Percentiles rank a stretch among this genome's conserved stretches.
Evolutionary conservation across 2,329 filamentous ascomycete genomes (phyloP).

Genomic region (Cryphonectria parasitica): DNA sequence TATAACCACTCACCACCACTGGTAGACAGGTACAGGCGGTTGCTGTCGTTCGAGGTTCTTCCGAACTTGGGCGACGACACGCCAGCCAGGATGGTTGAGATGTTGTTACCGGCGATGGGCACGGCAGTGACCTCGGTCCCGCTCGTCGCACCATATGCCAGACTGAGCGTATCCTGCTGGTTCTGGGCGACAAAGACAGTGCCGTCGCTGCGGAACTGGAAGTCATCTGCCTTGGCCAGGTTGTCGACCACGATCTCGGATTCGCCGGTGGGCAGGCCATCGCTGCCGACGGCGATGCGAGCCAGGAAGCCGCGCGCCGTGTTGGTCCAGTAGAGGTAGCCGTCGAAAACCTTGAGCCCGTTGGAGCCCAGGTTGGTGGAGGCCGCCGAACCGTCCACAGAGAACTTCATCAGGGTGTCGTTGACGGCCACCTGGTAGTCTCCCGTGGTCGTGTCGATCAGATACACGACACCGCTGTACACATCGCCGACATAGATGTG

Average conservation of each 20-base stretch:
- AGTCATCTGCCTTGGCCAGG: conserved; percentile 19
- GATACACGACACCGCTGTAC: conserved; percentile 34
- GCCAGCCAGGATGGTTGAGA: conserved; percentile 18
- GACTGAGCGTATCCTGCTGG: conserved; percentile 17
- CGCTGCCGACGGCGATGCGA: conserved; percentile 4
- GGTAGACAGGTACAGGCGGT: conserved; percentile 21
- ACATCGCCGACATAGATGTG: conserved; percentile 37
- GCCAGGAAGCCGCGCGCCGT: conserved; percentile 24
- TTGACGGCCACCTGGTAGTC: conserved; percentile 31
- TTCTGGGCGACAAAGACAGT: conserved; percentile 18
- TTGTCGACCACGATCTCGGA: conserved; percentile 10
- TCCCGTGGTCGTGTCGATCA: conserved; percentile 34
- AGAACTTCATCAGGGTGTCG: conserved; percentile 33
- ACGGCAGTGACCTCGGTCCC: neutral
- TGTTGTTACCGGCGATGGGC: conserved; percentile 15
- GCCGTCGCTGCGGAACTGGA: conserved; percentile 15
- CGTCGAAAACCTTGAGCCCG: conserved; percentile 35
- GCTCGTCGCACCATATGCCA: neutral
- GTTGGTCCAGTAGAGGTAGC: conserved; percentile 38
- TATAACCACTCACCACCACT: conserved; percentile 17
- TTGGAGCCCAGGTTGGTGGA: conserved; percentile 34
- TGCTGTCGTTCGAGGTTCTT: conserved; percentile 13
- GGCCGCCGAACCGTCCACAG: conserved; percentile 16
- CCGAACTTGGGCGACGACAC: conserved; percentile 24
- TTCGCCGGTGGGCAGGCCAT: conserved; percentile 11